Evolutionary conservation across 2,329 filamentous ascomycete species (phyloP), one percentile per base, ranked within the genome.

Genomic region (Cladophialophora immunda): DNA sequence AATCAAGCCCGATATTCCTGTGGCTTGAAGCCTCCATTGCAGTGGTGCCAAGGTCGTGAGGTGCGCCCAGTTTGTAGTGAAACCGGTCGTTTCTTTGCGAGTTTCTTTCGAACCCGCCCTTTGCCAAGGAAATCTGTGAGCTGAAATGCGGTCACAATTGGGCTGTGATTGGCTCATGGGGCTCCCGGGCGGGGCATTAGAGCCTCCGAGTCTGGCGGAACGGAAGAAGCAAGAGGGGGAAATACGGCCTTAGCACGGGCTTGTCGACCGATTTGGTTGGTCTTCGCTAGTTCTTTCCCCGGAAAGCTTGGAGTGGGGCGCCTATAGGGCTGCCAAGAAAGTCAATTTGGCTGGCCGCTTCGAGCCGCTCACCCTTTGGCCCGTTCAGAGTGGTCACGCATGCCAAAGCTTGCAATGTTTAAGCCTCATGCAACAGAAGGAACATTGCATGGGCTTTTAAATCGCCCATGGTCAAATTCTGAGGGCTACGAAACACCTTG

Each of bases 271-370:
- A 25, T 25, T 25, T 13, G 45, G 45, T 25, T 50, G 22, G 45
- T 50, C 19, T 3, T 50, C 45, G 45, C 45, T 50, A 50, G 45
- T 50, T 50, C 45, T 25, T 50, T 27, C 45, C 45, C 19, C 19
- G 4, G 19, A 25, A 4, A 13, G 9, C 45, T 27, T 3, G 8
- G 27, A 47, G 22, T 13, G 45, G 45, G 6, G 9, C 22, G 5
- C 9, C 19, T 13, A 50, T 11, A 13, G 17, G 11, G 45, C 45
- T 50, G 19, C 41, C 41, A 47, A 47, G 41, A 47, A 25, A 22
- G 19, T 8, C 41, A 3, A 47, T 9, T 22, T 22, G 7, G 22
- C 41, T 38, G 41, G 11, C 7, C 11, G 17, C 38, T 41, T n/a
- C n/a, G 3, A 3, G 32, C 5, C 17, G 32, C 32, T 36, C n/a